A percentile compares a stretch with the other conserved stretches of the same genome.
These are phyloP conservation scores for Cryptococcus jaspeensis DNA, from an alignment of 1,284 basidiomycete genomes.

Conservation along the genomic window DNA sequence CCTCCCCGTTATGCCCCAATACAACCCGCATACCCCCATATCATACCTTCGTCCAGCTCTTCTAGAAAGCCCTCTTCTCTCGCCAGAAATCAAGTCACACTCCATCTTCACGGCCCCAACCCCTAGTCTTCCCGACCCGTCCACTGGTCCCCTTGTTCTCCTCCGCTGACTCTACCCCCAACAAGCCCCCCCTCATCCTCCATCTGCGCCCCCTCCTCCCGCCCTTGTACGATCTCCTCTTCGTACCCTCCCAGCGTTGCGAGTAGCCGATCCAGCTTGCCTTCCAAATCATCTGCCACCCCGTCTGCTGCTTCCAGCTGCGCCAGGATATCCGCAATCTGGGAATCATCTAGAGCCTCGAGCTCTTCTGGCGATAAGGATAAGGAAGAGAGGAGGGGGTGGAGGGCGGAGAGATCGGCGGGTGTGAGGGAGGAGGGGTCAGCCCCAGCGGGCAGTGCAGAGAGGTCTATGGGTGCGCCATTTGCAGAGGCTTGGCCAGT, in stretches of 20 bases:
- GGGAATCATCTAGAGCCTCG: conserved; percentile 11
- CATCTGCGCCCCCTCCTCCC: conserved; percentile 8
- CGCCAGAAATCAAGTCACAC: too few species aligned
- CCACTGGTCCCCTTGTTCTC: not conserved
- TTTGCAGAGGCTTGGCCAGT: not conserved
- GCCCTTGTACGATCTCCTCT: conserved; percentile 24
- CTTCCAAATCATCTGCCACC: conserved; percentile 49
- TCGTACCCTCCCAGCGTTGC: conserved; percentile 37
- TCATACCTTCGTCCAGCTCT: too few species aligned
- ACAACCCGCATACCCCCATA: too few species aligned
- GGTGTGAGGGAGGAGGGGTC: conserved; percentile 28
- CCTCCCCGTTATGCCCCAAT: too few species aligned
- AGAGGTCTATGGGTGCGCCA: not conserved
- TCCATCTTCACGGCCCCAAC: too few species aligned
- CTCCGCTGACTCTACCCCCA: not conserved
- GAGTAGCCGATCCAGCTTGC: conserved; percentile 45
- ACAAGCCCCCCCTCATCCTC: not conserved
- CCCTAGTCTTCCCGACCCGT: too few species aligned
- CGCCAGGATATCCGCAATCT: conserved; percentile 39
- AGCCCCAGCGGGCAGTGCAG: conserved; percentile 10
- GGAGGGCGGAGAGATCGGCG: conserved; percentile 23
- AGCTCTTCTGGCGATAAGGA: conserved; percentile 9
- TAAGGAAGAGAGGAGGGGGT: conserved; percentile 30
- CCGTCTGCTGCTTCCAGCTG: conserved; percentile 48
- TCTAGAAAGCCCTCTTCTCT: too few species aligned